A percentile compares a stretch with the other conserved stretches of the same genome.
These are phyloP conservation scores for Coemansia sp. DNA, from an alignment of 371 early-diverging fungal genomes.

Conservation along the genomic window DNA sequence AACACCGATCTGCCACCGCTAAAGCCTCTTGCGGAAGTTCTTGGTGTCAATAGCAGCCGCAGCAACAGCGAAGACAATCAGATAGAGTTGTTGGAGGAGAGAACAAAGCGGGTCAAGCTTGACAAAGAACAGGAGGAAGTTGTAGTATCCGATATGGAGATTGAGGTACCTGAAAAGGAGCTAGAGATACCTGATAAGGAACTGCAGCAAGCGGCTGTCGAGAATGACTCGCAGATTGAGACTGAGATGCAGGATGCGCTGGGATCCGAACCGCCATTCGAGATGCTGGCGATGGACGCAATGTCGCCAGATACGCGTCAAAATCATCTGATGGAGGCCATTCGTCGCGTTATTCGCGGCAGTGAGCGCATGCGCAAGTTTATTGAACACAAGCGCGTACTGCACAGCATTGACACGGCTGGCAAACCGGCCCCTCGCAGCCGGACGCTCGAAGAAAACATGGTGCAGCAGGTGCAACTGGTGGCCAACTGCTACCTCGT, in stretches of 20 bases:
- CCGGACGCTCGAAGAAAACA: constrained; percentile 33
- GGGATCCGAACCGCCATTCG: constrained; percentile 9
- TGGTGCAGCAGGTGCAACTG: constrained; percentile 39
- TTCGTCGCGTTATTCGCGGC: constrained; percentile 18
- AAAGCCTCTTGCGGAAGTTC: constrained; percentile 9
- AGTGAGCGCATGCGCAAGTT: constrained; percentile 16
- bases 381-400: constrained; percentile 18
- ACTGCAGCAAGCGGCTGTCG: not conserved
- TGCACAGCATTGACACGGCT: not conserved
- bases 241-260: constrained; percentile 18
- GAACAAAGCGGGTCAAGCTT: constrained; percentile 39
- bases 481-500: constrained; percentile 35
- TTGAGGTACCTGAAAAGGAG: not conserved
- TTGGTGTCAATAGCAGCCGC: constrained; percentile 11
- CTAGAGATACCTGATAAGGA: not conserved
- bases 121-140: constrained; percentile 12
- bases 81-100: constrained; percentile 38
- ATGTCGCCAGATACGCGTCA: constrained; percentile 16
- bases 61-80: constrained; percentile 35
- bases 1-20: not conserved
- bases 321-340: constrained; percentile 11
- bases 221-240: constrained; percentile 25
- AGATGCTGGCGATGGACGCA: constrained; percentile 4
- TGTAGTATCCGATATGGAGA: not conserved
- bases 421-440: constrained; percentile 16